A percentile compares a stretch with the other conserved stretches of the same genome.
phyloP scores from a whole-genome alignment of 805 yeast genomes.

The Teunomyces atbi region DNA sequence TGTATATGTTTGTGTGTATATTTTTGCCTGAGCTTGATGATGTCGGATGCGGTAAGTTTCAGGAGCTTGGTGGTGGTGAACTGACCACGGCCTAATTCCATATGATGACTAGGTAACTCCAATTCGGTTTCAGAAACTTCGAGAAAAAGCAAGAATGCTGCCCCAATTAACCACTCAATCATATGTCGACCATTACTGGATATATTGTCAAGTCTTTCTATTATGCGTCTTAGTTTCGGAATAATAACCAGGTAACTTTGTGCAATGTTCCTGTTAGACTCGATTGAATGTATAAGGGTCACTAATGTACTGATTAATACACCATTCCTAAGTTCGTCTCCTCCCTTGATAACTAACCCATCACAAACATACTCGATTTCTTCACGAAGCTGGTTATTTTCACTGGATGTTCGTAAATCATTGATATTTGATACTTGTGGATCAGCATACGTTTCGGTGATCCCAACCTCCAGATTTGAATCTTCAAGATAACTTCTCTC shows the following conservation, averaged over 20 bases:
- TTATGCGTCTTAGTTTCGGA: neutral
- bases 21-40: neutral
- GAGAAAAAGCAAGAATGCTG: neutral
- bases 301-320: neutral
- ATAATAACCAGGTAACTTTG: neutral
- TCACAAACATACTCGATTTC: conserved; percentile 16
- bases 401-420: conserved; percentile 18
- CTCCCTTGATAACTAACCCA: conserved; percentile 13
- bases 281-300: neutral
- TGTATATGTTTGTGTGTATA: neutral
- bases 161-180: neutral
- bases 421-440: conserved; percentile 11
- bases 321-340: conserved; percentile 1
- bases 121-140: neutral
- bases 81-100: neutral
- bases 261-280: neutral
- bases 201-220: neutral
- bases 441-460: conserved; percentile 4
- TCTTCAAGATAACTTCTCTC: conserved; percentile 1
- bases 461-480: neutral
- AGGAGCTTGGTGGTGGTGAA: neutral
- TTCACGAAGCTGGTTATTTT: conserved; percentile 11
- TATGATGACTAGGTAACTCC: neutral
- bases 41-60: neutral
- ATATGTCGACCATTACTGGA: neutral